Evolutionary conservation across 768 basidiomycete genomes (phyloP), one percentile per base, ranked within the genome.

Genomic region (Tylopilus intermedius): DNA sequence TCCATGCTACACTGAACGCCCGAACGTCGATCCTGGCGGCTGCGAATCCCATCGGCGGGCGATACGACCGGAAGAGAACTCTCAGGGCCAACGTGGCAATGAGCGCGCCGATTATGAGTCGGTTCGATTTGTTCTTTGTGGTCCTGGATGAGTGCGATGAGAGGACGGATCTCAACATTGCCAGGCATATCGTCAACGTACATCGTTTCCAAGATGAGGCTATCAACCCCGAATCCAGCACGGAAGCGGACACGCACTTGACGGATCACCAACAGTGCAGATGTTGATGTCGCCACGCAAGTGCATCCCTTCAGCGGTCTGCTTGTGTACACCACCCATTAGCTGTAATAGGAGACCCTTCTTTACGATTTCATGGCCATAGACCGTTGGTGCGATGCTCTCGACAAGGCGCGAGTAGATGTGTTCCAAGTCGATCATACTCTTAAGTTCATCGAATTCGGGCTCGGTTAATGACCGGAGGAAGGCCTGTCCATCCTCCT

Each of bases 231-330:
- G 95, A 99, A 66, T 99, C 96, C 68, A 94, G 89, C 62, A 99
- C 96, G 87, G 45, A 48, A 11, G 46, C 41, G 9, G 11, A 26
- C 5, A 75, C 86, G 58, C 63, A 98, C 94, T 99, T 98, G 88
- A 90, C 0, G 96, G 96, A 65, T 98, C 96, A 18, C 18, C 18
- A 18, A 18, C 18, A 18, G 1, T 18, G 18, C 95, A 98, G 48
- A 99, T 94, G 60, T 99, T 98, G 67, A 99, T 88, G 64, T 99
- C 96, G 1, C 96, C 96, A 65, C 96, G 86, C n/a, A 98, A 79
- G 68, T 98, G 84, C 83, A 98, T 98, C 33, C 96, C 96, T 69
- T 98, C 96, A 0, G 79, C 74, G 1, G 95, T 98, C 66, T 93
- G 83, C 68, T 99, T 99, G 73, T 98, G 95, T 4, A 98, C 95